Evolutionary conservation across 78 protist species (phyloP).

Genomic region (Dictyostelium intermedium): DNA sequence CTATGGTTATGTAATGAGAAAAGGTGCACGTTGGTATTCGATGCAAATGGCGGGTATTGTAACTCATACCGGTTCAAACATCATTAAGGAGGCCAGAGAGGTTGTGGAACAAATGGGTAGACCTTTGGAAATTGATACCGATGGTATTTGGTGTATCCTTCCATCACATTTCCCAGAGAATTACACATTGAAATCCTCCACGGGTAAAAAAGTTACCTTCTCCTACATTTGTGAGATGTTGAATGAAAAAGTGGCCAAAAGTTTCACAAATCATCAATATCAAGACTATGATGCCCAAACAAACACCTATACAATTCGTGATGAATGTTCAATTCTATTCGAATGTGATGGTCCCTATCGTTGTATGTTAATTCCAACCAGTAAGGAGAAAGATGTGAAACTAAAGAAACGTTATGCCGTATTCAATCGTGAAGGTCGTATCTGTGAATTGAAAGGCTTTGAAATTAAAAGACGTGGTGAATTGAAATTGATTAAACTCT

Average conservation of each 20-base stretch:
- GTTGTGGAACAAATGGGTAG: slow-evolving; percentile 95
- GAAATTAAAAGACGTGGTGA: slow-evolving; percentile 99
- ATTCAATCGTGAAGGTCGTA: slow-evolving; percentile 92
- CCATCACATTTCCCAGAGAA: slow-evolving; percentile 97
- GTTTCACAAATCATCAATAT: slow-evolving; percentile 97
- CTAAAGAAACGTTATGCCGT: slow-evolving; percentile 95
- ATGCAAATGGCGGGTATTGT: slow-evolving; percentile 99
- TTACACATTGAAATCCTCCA: slow-evolving; percentile 65
- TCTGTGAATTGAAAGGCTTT: slow-evolving; percentile 99
- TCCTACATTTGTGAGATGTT: slow-evolving; percentile 96
- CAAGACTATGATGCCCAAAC: slow-evolving; percentile 76
- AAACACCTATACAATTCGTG: slow-evolving; percentile 16
- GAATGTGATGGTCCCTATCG: slow-evolving; percentile 99
- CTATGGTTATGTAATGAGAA: slow-evolving; percentile 99
- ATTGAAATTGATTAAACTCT: slow-evolving; percentile 96
- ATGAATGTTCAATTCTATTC: slow-evolving; percentile 96
- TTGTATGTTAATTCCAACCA: slow-evolving; percentile 98
- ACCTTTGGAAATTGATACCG: slow-evolving; percentile 99
- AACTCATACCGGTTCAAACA: slow-evolving; percentile 96
- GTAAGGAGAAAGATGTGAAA: slow-evolving; percentile 95
- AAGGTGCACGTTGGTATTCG: slow-evolving; percentile 98
- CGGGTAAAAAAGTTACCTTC: slow-evolving; percentile 38
- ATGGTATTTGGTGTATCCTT: slow-evolving; percentile 99
- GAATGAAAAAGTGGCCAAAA: slow-evolving; percentile 88
- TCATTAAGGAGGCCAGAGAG: slow-evolving; percentile 92